Evolutionary conservation across 2,329 filamentous ascomycete species (phyloP), one percentile per base, ranked within the genome.

Genomic region (Zasmidium angulare): DNA sequence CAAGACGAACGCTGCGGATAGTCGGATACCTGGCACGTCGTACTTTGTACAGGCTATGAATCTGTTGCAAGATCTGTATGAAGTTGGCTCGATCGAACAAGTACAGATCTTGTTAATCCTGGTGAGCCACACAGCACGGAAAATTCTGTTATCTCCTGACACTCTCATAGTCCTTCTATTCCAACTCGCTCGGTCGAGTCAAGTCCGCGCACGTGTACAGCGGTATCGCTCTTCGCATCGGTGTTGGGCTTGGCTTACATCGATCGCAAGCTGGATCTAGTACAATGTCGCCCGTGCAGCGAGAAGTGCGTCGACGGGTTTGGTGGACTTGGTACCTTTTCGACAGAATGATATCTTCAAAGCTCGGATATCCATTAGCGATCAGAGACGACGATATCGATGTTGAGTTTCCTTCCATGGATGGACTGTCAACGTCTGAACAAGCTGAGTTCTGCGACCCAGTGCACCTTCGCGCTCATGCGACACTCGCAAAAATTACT

Each of bases 51-150:
- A 75, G 1, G 77, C 79, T 0, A 75, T 73, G 0, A 70, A 71
- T 11, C 68, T 79, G 7, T 66, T 81, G 0, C 72, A 74, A 0
- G 74, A 79, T 17, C 65, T 77, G 0, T 74, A 76, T 29, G 79
- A 82, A 49, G 66, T 78, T 1, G 77, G 79, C 0, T 72, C 72
- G 0, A 68, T 81, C 6, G 78, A 81, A n/a, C 71, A 77, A 3
- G 74, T 82, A 9, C 79, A 82, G 62, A 72, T 77, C 3, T 61
- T 78, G 10, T 66, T 81, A 0, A 70, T 82, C 1, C 72, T 82
- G 14, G 78, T 80, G 69, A 62, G 76, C 52, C 19, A 17, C 19
- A 17, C 6, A n/a, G 22, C 20, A 23, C 11, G 9, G 17, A 7
- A 17, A 19, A 47, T 12, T 21, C 19, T 12, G n/a, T 40, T 14